These are phyloP conservation scores for Floccularia luteovirens DNA, from an alignment of 768 basidiomycete genomes.

Conservation along the genomic window DNA sequence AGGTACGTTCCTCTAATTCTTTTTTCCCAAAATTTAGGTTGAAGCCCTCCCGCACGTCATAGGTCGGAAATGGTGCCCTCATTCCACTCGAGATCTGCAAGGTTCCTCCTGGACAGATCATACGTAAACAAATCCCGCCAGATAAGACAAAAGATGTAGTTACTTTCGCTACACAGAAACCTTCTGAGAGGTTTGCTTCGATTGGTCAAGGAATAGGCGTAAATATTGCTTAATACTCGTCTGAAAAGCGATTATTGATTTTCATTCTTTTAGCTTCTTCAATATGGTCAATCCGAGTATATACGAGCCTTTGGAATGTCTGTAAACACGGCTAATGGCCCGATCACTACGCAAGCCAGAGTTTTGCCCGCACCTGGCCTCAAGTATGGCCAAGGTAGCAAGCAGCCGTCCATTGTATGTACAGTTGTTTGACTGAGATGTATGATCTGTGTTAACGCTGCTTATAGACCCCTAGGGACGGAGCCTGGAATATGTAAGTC, in stretches of 20 bases:
- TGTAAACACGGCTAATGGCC: conserved; percentile 40
- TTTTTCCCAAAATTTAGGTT: too few species aligned
- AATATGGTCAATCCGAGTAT: conserved; percentile 70
- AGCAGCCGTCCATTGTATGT: conserved; percentile 42
- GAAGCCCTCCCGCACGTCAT: too few species aligned
- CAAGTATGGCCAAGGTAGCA: conserved; percentile 54
- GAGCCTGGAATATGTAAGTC: conserved; percentile 76
- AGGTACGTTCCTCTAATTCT: too few species aligned
- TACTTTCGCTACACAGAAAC: conserved; percentile 63
- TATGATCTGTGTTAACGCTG: too few species aligned
- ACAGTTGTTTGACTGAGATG: too few species aligned
- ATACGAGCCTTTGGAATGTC: conserved; percentile 67
- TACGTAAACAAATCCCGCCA: conserved; percentile 65
- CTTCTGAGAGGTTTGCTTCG: conserved; percentile 48
- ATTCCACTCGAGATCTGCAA: conserved; percentile 63
- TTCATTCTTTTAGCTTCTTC: conserved; percentile 35
- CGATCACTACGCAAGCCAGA: conserved; percentile 53
- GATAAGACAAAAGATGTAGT: conserved; percentile 64
- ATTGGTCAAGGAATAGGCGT: conserved; percentile 54
- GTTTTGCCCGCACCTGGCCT: conserved; percentile 58
- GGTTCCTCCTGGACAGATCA: conserved; percentile 62
- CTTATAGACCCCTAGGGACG: conserved; percentile 49
- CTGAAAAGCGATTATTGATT: background rate
- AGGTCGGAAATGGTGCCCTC: conserved; percentile 62
- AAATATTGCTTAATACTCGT: too few species aligned